phyloP scores from a whole-genome alignment of 139 green algal species.

The Asterochloris erici region DNA sequence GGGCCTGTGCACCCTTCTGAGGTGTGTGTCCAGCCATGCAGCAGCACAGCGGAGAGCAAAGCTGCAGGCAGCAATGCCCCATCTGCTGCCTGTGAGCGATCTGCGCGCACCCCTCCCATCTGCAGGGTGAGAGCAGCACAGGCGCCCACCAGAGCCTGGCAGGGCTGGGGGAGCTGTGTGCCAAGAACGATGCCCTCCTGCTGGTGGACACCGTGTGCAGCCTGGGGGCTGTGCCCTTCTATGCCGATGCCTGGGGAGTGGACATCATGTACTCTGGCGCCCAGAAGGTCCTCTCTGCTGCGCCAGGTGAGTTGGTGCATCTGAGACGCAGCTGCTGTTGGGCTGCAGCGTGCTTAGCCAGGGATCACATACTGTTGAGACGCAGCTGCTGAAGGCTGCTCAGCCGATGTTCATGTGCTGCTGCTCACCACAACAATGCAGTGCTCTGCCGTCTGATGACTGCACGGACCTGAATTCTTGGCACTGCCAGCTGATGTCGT shows the following conservation, averaged over 20 bases:
- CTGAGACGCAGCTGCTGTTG: not conserved
- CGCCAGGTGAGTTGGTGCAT: slow-evolving; percentile 37
- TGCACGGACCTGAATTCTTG: too few species aligned
- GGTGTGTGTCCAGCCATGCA: not conserved
- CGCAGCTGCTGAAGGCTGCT: too few species aligned
- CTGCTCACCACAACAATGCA: too few species aligned
- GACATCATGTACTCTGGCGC: slow-evolving; percentile 85
- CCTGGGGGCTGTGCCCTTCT: slow-evolving; percentile 80
- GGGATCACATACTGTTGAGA: too few species aligned
- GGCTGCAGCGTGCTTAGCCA: too few species aligned
- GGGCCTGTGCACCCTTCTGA: not conserved
- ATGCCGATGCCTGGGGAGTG: slow-evolving; percentile 64
- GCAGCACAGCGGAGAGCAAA: not conserved
- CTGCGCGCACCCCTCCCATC: not conserved
- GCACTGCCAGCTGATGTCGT: too few species aligned
- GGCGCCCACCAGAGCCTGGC: slow-evolving; percentile 72
- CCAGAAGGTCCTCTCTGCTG: slow-evolving; percentile 87
- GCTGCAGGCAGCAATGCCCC: not conserved
- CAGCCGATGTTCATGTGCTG: too few species aligned
- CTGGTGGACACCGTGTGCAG: slow-evolving; percentile 92
- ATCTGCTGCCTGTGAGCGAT: not conserved
- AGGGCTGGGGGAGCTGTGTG: slow-evolving; percentile 82
- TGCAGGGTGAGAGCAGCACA: slow-evolving; percentile 82
- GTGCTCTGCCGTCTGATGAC: too few species aligned
- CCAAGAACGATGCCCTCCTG: slow-evolving; percentile 74